Conservation (phyloP, 73 alveolate species). For the Paramecium tetraurelia region DNA sequence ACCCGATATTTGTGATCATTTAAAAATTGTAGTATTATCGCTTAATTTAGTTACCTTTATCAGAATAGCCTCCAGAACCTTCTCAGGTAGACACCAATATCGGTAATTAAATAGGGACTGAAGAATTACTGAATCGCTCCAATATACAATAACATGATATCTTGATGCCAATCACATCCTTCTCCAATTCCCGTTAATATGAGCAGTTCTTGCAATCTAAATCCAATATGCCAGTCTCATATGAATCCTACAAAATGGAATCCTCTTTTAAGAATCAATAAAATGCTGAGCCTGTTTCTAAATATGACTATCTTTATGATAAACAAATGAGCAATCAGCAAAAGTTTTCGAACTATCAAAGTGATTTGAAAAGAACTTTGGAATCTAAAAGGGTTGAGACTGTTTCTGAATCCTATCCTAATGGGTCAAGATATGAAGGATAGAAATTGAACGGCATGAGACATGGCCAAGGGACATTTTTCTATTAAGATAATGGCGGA, state of each 20-base stretch:
- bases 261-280: not conserved
- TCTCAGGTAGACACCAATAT: not conserved
- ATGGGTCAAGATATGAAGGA: slow-evolving; percentile 53
- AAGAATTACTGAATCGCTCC: not conserved
- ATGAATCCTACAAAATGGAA: not conserved
- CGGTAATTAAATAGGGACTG: not conserved
- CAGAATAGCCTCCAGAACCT: not conserved
- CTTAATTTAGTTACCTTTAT: not conserved
- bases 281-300: not conserved
- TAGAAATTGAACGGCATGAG: slow-evolving; percentile 56
- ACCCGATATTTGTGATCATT: not conserved
- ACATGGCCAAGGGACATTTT: slow-evolving; percentile 55
- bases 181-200: not conserved
- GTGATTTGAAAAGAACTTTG: not conserved
- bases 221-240: not conserved
- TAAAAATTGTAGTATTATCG: not conserved
- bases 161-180: slow-evolving; percentile 4
- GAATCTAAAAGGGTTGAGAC: slow-evolving; percentile 7
- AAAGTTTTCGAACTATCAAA: not conserved
- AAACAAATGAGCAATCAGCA: not conserved
- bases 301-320: slow-evolving; percentile 1
- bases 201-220: not conserved
- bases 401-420: slow-evolving; percentile 42
- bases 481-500: slow-evolving; percentile 62
- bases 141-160: not conserved